Percentiles rank a stretch among this genome's conserved stretches.
These are phyloP conservation scores for Fusarium sp. DNA, from an alignment of 2,329 filamentous ascomycete genomes.

Conservation along the genomic window DNA sequence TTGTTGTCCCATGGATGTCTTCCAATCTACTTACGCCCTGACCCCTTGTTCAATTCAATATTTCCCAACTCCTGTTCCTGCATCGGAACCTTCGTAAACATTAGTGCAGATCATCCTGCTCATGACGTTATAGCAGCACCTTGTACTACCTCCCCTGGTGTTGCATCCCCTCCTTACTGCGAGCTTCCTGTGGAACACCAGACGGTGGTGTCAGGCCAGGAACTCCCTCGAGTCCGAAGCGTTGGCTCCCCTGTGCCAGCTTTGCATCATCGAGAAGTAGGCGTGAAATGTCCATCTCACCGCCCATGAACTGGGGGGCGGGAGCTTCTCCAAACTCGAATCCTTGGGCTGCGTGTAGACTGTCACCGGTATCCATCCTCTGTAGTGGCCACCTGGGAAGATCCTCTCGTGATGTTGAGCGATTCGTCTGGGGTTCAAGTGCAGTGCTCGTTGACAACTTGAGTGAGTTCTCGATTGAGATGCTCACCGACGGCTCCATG, in stretches of 20 bases:
- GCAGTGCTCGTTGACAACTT: slow-evolving; percentile 52
- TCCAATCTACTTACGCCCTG: slow-evolving; percentile 39
- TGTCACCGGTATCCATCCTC: slow-evolving; percentile 47
- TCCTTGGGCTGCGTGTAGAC: slow-evolving; percentile 40
- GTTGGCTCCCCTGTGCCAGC: slow-evolving; percentile 38
- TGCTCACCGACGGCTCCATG: slow-evolving; percentile 64
- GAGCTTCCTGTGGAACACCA: slow-evolving; percentile 23
- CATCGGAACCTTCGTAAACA: slow-evolving; percentile 25
- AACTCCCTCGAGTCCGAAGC: slow-evolving; percentile 43
- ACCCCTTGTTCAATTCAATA: slow-evolving; percentile 28
- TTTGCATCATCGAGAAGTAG: slow-evolving; percentile 67
- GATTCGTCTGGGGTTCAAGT: slow-evolving; percentile 55
- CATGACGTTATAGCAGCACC: slow-evolving; percentile 1
- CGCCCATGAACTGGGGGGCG: slow-evolving; percentile 55
- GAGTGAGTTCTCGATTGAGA: slow-evolving; percentile 61
- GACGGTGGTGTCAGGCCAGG: slow-evolving; percentile 41
- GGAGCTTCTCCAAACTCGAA: slow-evolving; percentile 60
- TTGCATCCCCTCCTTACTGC: slow-evolving; percentile 28
- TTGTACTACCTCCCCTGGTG: slow-evolving; percentile 25
- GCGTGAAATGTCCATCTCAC: slow-evolving; percentile 73
- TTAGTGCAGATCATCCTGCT: slow-evolving; percentile 23
- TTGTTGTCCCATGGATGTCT: slow-evolving; percentile 14
- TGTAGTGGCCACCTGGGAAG: slow-evolving; percentile 57
- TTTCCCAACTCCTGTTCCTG: slow-evolving; percentile 40
- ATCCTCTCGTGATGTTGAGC: slow-evolving; percentile 60